Evolutionary conservation across 2,329 filamentous ascomycete genomes (phyloP).

Genomic region (Paecilomyces formosus): DNA sequence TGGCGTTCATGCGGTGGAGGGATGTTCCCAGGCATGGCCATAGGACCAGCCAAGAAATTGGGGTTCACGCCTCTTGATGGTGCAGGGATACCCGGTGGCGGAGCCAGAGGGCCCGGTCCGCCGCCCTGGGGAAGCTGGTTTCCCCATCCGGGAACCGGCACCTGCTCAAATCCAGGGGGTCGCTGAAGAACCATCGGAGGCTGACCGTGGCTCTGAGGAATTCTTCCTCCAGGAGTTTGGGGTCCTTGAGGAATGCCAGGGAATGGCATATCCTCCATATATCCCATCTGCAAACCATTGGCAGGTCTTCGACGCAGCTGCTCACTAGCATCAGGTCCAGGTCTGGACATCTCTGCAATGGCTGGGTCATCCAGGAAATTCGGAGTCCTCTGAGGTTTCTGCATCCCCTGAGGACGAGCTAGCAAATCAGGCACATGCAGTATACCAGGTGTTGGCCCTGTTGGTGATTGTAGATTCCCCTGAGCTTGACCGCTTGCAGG

Average conservation of each 20-base stretch:
- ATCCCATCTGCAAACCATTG: slow-evolving; percentile 31
- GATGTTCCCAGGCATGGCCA: slow-evolving; percentile 27
- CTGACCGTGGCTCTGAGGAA: slow-evolving; percentile 24
- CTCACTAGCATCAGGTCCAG: slow-evolving; percentile 22
- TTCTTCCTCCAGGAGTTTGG: slow-evolving; percentile 26
- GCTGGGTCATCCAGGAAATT: slow-evolving; percentile 37
- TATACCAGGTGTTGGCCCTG: slow-evolving; percentile 24
- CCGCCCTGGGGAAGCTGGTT: slow-evolving; percentile 28
- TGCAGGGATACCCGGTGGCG: slow-evolving; percentile 32
- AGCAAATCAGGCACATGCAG: slow-evolving; percentile 29
- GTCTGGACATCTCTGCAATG: slow-evolving; percentile 34
- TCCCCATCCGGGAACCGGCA: slow-evolving; percentile 33
- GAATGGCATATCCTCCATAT: slow-evolving; percentile 35
- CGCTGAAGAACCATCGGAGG: slow-evolving; percentile 34
- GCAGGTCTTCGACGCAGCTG: slow-evolving; percentile 30
- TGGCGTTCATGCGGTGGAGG: slow-evolving; percentile 29
- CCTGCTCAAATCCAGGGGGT: slow-evolving; percentile 37
- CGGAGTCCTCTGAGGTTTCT: slow-evolving; percentile 25
- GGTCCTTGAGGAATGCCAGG: slow-evolving; percentile 19
- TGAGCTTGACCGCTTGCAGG: slow-evolving; percentile 15
- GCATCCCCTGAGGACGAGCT: slow-evolving; percentile 25
- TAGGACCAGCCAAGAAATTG: slow-evolving; percentile 27
- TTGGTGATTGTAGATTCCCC: slow-evolving; percentile 19
- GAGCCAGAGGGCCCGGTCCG: slow-evolving; percentile 24
- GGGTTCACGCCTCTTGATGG: slow-evolving; percentile 30